Percentiles rank a stretch among this genome's conserved stretches.
Evolutionary conservation across 2,329 filamentous ascomycete genomes (phyloP).

Genomic region (Colletotrichum sp.): DNA sequence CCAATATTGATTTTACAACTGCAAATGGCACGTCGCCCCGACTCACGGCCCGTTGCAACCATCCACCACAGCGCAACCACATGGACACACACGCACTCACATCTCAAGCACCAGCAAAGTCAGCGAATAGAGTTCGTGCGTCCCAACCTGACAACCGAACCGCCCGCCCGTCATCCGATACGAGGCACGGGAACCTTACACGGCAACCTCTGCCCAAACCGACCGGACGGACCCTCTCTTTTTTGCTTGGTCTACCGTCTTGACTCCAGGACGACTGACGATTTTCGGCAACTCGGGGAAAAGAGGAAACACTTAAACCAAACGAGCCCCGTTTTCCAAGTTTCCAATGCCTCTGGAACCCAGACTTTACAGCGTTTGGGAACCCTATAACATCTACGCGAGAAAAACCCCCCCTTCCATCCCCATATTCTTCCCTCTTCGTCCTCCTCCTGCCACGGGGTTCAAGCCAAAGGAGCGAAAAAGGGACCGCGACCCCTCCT

Average conservation of each 20-base stretch:
- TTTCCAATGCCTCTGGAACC: background rate
- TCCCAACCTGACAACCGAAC: slow-evolving; percentile 14
- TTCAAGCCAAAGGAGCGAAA: background rate
- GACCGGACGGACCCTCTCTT: background rate
- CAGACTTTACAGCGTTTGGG: background rate
- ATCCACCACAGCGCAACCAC: background rate
- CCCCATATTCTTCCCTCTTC: background rate
- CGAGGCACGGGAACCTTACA: slow-evolving; percentile 6
- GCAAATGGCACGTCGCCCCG: background rate
- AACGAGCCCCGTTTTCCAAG: background rate
- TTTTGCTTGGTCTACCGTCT: background rate
- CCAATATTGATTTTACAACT: background rate
- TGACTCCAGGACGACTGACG: background rate
- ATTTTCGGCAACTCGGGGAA: background rate
- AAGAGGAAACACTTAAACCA: background rate
- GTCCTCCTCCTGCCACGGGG: background rate
- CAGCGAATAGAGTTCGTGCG: slow-evolving; percentile 5
- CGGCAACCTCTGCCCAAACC: background rate
- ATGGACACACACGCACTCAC: background rate
- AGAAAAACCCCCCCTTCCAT: background rate
- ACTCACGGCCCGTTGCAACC: background rate
- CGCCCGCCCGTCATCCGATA: slow-evolving; percentile 8
- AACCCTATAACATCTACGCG: background rate
- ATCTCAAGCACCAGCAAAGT: background rate
- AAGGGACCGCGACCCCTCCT: background rate